Base-by-base conservation (phyloP, 805 yeast species). In the Candida sphagnicola region DNA sequence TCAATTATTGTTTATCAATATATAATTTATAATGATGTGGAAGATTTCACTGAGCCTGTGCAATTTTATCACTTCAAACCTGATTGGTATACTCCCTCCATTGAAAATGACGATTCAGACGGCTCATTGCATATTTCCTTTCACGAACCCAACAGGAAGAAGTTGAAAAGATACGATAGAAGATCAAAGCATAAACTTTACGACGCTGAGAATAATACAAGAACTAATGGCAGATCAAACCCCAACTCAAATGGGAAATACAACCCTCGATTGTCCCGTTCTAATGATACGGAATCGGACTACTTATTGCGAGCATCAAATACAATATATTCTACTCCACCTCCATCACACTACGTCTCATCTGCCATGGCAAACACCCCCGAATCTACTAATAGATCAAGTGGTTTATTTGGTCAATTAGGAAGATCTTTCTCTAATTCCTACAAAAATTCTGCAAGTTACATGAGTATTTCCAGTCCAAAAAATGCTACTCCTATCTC, bases 1-100 rank as follows among this genome's bases (percentile, higher is more conserved):
- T 35, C 44, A 15, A 45, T 60, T 13, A 56, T 67, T 18, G 46
- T 67, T 25, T 46, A 56, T 33, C 73, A 67, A 47, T 61, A 53
- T 41, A 57, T 5, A n/a, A 19, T 33, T 14, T 44, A 39, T 16
- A 31, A 23, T 11, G 29, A 23, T 11, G 26, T 24, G 25, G 35
- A 21, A 18, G 11, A 16, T 21, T 29, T 17, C 21, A 21, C 17
- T 16, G 24, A 29, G 14, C 34, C 41, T 15, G 23, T 29, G 13
- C 33, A 28, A 6, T 13, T 34, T 24, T 15, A 39, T 31, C 31
- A 42, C 26, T 40, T 28, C 29, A 59, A 61, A 33, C 69, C 70
- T 1, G 67, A 61, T 39, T 66, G 71, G 72, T 65, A 65, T 49
- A 55, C 61, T 14, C 55, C 56, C 41, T 47, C 39, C 30, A 36